Evolutionary conservation across 768 basidiomycete species (phyloP).

Genomic region (Asterophora parasitica): DNA sequence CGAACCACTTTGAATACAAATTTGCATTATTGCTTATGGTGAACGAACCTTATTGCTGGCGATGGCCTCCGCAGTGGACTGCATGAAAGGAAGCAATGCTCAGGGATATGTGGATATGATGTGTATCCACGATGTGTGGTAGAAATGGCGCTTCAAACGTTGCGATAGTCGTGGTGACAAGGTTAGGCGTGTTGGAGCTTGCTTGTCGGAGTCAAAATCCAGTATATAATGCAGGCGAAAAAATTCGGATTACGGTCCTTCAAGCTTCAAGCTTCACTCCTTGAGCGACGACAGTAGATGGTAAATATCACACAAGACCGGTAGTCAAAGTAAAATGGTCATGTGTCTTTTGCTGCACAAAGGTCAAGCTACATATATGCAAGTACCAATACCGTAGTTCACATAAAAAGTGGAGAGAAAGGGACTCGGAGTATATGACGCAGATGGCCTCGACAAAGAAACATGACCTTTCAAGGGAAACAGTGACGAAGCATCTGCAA

Average conservation of each 20-base stretch:
- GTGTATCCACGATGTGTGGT: constrained; percentile 8
- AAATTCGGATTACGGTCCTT: not conserved
- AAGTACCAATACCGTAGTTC: too few relatives aligned
- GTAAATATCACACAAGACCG: too few relatives aligned
- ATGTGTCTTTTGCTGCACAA: too few relatives aligned
- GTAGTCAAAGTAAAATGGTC: too few relatives aligned
- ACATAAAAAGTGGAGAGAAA: too few relatives aligned
- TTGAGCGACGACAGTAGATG: too few relatives aligned
- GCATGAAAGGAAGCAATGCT: constrained; percentile 30
- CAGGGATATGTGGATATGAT: constrained; percentile 11
- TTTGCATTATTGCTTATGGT: constrained; percentile 1
- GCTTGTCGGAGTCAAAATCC: constrained; percentile 48
- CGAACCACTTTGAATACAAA: constrained; percentile 16
- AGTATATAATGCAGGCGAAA: constrained; percentile 28
- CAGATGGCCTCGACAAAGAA: too few relatives aligned
- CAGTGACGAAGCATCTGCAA: too few relatives aligned
- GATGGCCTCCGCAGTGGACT: constrained; percentile 40
- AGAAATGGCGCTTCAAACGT: constrained; percentile 11
- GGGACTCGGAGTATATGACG: too few relatives aligned
- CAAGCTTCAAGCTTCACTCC: too few relatives aligned
- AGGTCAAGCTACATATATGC: too few relatives aligned
- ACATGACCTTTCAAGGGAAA: too few relatives aligned
- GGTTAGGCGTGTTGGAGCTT: constrained; percentile 16
- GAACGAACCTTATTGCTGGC: constrained; percentile 48
- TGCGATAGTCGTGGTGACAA: constrained; percentile 26